These are phyloP conservation scores for Lyophyllum atratum DNA, from an alignment of 768 basidiomycete genomes.

Conservation along the genomic window DNA sequence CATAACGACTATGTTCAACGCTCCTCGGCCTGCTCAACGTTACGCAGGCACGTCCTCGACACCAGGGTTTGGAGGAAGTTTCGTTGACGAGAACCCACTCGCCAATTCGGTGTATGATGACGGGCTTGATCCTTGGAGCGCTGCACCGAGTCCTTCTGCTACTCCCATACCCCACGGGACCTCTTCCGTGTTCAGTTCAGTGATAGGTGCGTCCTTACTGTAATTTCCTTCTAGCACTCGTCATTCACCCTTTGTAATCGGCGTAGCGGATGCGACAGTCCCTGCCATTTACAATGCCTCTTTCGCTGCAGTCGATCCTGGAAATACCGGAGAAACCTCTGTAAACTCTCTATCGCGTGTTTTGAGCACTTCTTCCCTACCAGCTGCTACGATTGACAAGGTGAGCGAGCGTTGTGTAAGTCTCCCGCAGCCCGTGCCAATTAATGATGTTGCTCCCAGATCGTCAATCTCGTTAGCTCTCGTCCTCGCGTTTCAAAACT, in stretches of 20 bases:
- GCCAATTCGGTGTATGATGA: constrained; percentile 77
- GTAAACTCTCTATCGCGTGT: constrained; percentile 83
- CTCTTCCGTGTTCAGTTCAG: constrained; percentile 60
- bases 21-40: constrained; percentile 72
- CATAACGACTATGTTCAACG: constrained; percentile 69
- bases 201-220: constrained; percentile 54
- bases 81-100: constrained; percentile 77
- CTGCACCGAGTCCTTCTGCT: constrained; percentile 70
- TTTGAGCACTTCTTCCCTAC: constrained; percentile 73
- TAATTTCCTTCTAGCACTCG: neutral
- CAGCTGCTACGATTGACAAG: constrained; percentile 82
- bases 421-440: neutral
- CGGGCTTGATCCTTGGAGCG: constrained; percentile 80
- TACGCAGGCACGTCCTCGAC: constrained; percentile 58
- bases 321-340: constrained; percentile 73
- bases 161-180: constrained; percentile 56
- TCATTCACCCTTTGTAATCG: constrained; percentile 6
- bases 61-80: constrained; percentile 64
- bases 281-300: constrained; percentile 77
- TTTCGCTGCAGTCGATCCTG: constrained; percentile 73
- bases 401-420: constrained; percentile 38
- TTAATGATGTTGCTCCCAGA: constrained; percentile 45
- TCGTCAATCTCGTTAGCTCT: constrained; percentile 87
- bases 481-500: constrained; percentile 79
- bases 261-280: constrained; percentile 74